phyloP scores from a whole-genome alignment of 1,284 basidiomycete genomes.

The Ceratobasidium sp. region DNA sequence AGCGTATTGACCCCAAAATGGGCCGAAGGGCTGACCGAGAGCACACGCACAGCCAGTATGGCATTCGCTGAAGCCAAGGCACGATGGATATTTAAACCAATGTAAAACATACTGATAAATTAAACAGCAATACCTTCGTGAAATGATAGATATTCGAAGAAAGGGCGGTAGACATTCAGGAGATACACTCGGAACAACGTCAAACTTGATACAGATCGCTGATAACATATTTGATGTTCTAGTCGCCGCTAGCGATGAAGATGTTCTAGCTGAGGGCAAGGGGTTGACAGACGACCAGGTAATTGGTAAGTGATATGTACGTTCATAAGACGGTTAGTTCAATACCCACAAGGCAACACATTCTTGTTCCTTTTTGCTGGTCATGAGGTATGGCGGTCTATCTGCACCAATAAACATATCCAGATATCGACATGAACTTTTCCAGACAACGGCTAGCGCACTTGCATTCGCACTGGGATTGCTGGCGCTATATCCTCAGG shows the following conservation, averaged over 20 bases:
- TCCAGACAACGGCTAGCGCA: conserved; percentile 29
- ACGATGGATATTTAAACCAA: neutral
- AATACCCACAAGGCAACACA: neutral
- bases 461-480: conserved; percentile 25
- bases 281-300: neutral
- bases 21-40: conserved; percentile 3
- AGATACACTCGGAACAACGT: neutral
- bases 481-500: conserved; percentile 13
- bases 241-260: conserved; percentile 5
- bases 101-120: neutral
- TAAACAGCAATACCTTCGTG: neutral
- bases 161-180: neutral
- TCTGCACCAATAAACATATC: neutral
- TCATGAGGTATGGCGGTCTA: neutral
- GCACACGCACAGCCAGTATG: neutral
- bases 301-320: no score
- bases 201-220: no score
- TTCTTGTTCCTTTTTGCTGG: conserved; percentile 28
- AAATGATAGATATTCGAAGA: conserved; percentile 4
- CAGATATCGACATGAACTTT: neutral
- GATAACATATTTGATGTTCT: conserved; percentile 15
- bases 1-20: conserved; percentile 1
- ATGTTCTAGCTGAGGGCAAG: neutral
- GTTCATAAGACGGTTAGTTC: no score
- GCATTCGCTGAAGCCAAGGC: conserved; percentile 1